Conservation (phyloP, 768 basidiomycete genomes). For the Amanita phalloides region DNA sequence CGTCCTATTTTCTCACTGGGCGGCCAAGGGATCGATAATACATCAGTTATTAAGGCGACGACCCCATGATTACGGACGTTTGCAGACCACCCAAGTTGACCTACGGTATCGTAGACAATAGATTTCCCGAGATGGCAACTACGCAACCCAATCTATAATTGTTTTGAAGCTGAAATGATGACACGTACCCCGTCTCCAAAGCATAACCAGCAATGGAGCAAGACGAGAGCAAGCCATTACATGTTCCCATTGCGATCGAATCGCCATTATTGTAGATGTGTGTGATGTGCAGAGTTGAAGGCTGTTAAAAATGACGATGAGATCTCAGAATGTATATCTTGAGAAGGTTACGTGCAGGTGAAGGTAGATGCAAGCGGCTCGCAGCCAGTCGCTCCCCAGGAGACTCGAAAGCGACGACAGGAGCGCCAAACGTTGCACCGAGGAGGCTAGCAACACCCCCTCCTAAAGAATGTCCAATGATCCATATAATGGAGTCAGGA, state of each 20-base stretch:
- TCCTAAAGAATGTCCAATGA: constrained; percentile 66
- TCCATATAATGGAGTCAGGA: constrained; percentile 84
- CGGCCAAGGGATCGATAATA: constrained; percentile 65
- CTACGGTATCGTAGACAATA: constrained; percentile 89
- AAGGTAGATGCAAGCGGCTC: constrained; percentile 71
- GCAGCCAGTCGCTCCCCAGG: constrained; percentile 83
- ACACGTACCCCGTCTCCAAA: constrained; percentile 57
- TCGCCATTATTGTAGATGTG: constrained; percentile 94
- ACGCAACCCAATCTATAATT: background rate
- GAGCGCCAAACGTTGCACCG: constrained; percentile 81
- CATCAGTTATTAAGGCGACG: constrained; percentile 61
- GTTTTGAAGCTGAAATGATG: background rate
- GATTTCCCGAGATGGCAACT: constrained; percentile 82
- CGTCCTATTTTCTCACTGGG: constrained; percentile 48
- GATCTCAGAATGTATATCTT: background rate
- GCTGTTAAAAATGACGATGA: constrained; percentile 25
- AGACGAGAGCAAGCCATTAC: constrained; percentile 69
- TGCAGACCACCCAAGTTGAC: constrained; percentile 75
- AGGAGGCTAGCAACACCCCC: constrained; percentile 73
- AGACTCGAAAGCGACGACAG: constrained; percentile 81
- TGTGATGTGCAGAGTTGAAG: constrained; percentile 68
- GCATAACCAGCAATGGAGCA: constrained; percentile 89
- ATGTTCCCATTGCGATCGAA: constrained; percentile 86
- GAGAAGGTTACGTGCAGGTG: constrained; percentile 33
- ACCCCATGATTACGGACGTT: constrained; percentile 78